A percentile compares a stretch with the other conserved stretches of the same genome.
Conservation (phyloP, 1,284 basidiomycete genomes). For the Ceratobasidium sp. region DNA sequence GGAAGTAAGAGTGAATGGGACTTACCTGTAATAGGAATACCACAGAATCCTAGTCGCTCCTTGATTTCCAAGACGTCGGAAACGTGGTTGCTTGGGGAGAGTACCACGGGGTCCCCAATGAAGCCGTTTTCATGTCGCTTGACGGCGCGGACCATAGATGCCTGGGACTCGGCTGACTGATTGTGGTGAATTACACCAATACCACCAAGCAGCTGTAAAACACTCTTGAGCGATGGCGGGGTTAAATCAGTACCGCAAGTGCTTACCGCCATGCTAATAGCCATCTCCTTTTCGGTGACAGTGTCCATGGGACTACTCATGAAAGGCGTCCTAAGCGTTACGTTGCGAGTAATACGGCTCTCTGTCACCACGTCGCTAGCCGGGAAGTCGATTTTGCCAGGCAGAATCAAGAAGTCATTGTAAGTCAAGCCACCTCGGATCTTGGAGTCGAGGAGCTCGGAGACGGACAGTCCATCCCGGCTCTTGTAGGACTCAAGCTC, state of each 20-base stretch:
- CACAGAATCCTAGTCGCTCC: slow-evolving; percentile 90
- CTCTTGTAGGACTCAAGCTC: slow-evolving; percentile 73
- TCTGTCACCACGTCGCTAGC: slow-evolving; percentile 84
- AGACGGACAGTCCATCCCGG: slow-evolving; percentile 85
- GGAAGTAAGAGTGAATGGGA: slow-evolving; percentile 40
- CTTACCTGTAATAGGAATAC: slow-evolving; percentile 96
- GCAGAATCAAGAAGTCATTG: slow-evolving; percentile 91
- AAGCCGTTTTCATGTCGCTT: slow-evolving; percentile 99
- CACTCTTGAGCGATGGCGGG: slow-evolving; percentile 31
- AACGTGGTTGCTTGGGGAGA: slow-evolving; percentile 79
- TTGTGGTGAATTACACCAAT: slow-evolving; percentile 99
- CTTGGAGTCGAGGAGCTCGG: slow-evolving; percentile 89
- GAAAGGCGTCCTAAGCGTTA: slow-evolving; percentile 94
- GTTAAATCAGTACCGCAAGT: slow-evolving; percentile 6
- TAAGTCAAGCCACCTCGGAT: slow-evolving; percentile 95
- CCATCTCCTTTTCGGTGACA: slow-evolving; percentile 97
- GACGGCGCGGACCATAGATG: slow-evolving; percentile 95
- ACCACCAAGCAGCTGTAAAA: slow-evolving; percentile 82
- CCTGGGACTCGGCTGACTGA: slow-evolving; percentile 86
- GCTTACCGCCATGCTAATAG: slow-evolving; percentile 89
- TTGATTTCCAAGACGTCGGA: slow-evolving; percentile 96
- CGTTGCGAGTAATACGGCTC: slow-evolving; percentile 89
- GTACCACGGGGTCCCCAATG: slow-evolving; percentile 92
- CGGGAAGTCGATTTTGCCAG: slow-evolving; percentile 96
- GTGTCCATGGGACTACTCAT: slow-evolving; percentile 99